Evolutionary conservation across 1,284 basidiomycete genomes (phyloP).

Genomic region (Rhodofomes roseus): DNA sequence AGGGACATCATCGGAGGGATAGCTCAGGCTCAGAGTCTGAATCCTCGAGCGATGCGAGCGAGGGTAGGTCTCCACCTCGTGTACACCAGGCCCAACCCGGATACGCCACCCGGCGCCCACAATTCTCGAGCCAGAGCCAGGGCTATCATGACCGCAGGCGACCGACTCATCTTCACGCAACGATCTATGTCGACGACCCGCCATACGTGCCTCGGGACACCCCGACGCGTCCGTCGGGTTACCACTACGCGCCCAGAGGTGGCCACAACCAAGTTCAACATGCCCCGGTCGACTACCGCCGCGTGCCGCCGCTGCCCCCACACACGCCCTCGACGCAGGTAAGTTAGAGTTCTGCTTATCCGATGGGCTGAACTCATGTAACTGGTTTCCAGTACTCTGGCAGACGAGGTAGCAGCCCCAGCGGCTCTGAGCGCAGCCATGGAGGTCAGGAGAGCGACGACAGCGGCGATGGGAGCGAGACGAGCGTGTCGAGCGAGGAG

Average conservation of each 20-base stretch:
- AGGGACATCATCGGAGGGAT: constrained; percentile 11
- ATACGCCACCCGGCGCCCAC: constrained; percentile 9
- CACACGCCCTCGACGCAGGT: constrained; percentile 11
- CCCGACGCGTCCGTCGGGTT: constrained; percentile 6
- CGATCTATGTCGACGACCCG: constrained; percentile 19
- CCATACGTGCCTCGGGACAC: constrained; percentile 16
- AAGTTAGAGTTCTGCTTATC: constrained; percentile 15
- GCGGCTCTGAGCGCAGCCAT: constrained; percentile 14
- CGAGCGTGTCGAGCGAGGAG: constrained; percentile 17
- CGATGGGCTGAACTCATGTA: constrained; percentile 13
- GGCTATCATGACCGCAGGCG: constrained; percentile 11
- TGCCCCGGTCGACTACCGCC: constrained; percentile 6
- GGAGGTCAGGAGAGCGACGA: constrained; percentile 14
- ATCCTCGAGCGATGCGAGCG: constrained; percentile 16
- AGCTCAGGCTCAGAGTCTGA: constrained; percentile 19
- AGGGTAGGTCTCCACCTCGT: constrained; percentile 9
- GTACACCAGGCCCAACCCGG: constrained; percentile 7
- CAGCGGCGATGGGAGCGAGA: constrained; percentile 11
- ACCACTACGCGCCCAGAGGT: constrained; percentile 8
- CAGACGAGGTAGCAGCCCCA: constrained; percentile 15
- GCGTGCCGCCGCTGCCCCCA: constrained; percentile 10
- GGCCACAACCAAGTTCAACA: constrained; percentile 10
- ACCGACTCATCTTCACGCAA: constrained; percentile 14
- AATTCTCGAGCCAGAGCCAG: constrained; percentile 13
- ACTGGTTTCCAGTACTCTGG: constrained; percentile 10